Evolutionary conservation across 495 filamentous ascomycete species (phyloP), one percentile per base, ranked within the genome.

Genomic region (Chaetomium tenue): DNA sequence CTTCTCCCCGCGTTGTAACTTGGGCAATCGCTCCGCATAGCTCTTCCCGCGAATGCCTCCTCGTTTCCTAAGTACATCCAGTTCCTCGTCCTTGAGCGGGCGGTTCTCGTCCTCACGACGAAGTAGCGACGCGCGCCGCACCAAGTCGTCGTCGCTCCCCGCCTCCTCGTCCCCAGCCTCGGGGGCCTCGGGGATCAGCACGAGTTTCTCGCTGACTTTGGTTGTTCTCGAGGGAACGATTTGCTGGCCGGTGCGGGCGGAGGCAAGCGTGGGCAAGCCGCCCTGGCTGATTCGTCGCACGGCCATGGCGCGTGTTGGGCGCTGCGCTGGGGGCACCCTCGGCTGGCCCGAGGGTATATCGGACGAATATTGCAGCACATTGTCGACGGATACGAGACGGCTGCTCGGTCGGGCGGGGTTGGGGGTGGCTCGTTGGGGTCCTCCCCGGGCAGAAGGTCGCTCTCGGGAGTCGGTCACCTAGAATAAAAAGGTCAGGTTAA

Each of bases 311-410:
- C 84, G 83, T 26, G 75, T 69, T 16, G 88, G 83, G 64, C 84
- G 80, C 18, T 75, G 77, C 16, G 82, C 81, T 23, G 88, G 84
- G 0, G 91, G 89, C 22, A 86, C 82, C 5, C 94, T 87, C 46
- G 92, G 91, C 75, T 98, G 93, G 75, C 91, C 92, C 0, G 94
- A 98, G 22, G 94, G 95, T 6, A 99, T 91, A 68, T 99, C 93
- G 40, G 91, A 95, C 62, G 92, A 87, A 77, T 95, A 90, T 76
- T 95, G 92, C 4, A 99, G 87, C 63, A 98, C 88, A 70, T 92
- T 97, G 76, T 99, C 94, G 71, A 99, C 95, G 15, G 91, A 95
- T 68, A 98, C 91, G 74, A 94, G 87, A 53, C 92, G 91, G 64
- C 88, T 92, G 50, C 66, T 75, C 12, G 84, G 78, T 30, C 71